These are phyloP conservation scores for Sporisorium exsertum DNA, from an alignment of 1,284 basidiomycete species.

Conservation along the genomic window DNA sequence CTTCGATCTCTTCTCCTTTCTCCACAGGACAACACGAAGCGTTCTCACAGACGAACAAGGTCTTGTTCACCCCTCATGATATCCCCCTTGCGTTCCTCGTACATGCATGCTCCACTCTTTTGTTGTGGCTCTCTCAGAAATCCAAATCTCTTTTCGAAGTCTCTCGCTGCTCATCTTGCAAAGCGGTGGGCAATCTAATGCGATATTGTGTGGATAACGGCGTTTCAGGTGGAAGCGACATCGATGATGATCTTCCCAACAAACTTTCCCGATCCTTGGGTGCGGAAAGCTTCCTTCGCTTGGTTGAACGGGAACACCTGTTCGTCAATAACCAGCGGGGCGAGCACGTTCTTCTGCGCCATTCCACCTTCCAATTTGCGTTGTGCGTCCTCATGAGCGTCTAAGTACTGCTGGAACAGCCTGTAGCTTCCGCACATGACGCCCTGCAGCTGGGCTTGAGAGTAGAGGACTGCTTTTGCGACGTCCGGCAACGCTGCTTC, in stretches of 20 bases:
- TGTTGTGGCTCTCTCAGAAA: background rate
- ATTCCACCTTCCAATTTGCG: background rate
- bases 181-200: background rate
- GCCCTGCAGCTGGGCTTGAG: slow-evolving; percentile 36
- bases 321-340: slow-evolving; percentile 20
- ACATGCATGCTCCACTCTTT: background rate
- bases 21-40: too few relatives aligned
- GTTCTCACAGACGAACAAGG: too few relatives aligned
- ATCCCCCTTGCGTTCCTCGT: background rate
- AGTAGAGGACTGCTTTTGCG: slow-evolving; percentile 39
- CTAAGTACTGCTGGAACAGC: slow-evolving; percentile 42
- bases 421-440: slow-evolving; percentile 47
- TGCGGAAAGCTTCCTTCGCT: slow-evolving; percentile 39
- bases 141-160: background rate
- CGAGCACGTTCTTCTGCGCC: slow-evolving; percentile 19
- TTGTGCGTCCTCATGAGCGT: slow-evolving; percentile 26
- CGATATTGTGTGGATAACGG: background rate
- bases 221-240: slow-evolving; percentile 3
- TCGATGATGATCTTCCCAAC: slow-evolving; percentile 52
- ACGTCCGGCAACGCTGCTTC: slow-evolving; percentile 20
- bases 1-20: too few relatives aligned
- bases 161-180: background rate
- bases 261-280: slow-evolving; percentile 26
- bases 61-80: background rate
- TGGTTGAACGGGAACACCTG: slow-evolving; percentile 36